Conservation (phyloP, 75 land plant species). For the Cunninghamia lanceolata region DNA sequence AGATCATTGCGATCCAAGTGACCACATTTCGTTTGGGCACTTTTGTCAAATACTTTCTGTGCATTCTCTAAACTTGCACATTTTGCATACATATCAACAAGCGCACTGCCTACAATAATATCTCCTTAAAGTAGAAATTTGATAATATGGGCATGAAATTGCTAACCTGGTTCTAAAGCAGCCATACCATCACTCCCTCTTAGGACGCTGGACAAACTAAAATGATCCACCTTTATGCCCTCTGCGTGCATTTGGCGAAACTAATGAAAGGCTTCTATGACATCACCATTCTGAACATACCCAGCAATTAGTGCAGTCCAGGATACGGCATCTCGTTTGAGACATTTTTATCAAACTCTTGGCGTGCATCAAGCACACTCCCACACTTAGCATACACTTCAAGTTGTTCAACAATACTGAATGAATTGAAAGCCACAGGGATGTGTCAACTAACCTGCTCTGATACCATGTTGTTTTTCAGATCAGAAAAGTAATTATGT, state of each 20-base stretch:
- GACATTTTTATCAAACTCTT: slow-evolving; percentile 62
- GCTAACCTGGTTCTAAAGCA: slow-evolving; percentile 11
- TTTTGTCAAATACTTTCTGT: too few relatives aligned
- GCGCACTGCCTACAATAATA: slow-evolving; percentile 33
- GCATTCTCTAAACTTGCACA: slow-evolving; percentile 31
- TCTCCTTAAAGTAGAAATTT: slow-evolving; percentile 28
- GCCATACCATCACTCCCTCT: slow-evolving; percentile 22
- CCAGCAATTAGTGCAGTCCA: slow-evolving; percentile 53
- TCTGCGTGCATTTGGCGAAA: too few relatives aligned
- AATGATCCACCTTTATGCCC: slow-evolving; percentile 28
- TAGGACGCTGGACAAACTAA: slow-evolving; percentile 41
- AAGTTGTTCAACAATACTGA: too few relatives aligned
- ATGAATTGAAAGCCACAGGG: too few relatives aligned
- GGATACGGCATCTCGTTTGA: slow-evolving; percentile 35
- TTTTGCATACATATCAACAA: too few relatives aligned
- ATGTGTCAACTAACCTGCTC: too few relatives aligned
- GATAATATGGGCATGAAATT: slow-evolving; percentile 35
- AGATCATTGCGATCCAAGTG: slow-evolving; percentile 17
- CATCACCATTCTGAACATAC: slow-evolving; percentile 20
- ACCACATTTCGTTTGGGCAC: slow-evolving; percentile 37
- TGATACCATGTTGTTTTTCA: too few relatives aligned
- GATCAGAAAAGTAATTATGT: too few relatives aligned
- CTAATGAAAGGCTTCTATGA: slow-evolving; percentile 15
- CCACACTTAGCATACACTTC: slow-evolving; percentile 28
- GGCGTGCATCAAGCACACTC: slow-evolving; percentile 23